Conservation (phyloP, 768 basidiomycete genomes). For the Fomitopsis pulvina region DNA sequence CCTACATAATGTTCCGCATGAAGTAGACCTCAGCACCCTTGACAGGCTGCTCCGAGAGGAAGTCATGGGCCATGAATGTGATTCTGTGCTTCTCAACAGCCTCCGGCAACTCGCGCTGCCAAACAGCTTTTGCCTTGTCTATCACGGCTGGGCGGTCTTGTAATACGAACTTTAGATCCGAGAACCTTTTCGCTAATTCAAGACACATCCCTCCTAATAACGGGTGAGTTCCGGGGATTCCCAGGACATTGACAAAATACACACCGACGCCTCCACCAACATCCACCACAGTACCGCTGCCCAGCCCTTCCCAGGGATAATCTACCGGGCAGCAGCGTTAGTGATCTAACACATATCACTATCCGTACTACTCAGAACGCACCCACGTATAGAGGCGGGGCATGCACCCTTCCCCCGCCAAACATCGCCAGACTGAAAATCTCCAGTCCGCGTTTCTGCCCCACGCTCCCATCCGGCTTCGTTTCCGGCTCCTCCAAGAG, state of each 20-base stretch:
- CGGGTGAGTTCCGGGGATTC: background rate
- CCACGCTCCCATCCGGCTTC: slow-evolving; percentile 4
- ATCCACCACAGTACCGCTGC: slow-evolving; percentile 9
- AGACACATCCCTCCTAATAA: slow-evolving; percentile 7
- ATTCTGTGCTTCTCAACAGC: slow-evolving; percentile 2
- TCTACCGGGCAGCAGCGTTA: background rate
- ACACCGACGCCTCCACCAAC: slow-evolving; percentile 12
- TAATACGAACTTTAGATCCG: slow-evolving; percentile 11
- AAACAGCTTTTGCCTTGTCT: slow-evolving; percentile 6
- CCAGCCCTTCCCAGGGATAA: slow-evolving; percentile 10
- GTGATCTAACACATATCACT: background rate
- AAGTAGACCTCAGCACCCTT: slow-evolving; percentile 9
- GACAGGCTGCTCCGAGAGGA: slow-evolving; percentile 11
- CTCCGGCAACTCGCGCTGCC: slow-evolving; percentile 4
- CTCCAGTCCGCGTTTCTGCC: slow-evolving; percentile 1
- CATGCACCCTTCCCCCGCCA: slow-evolving; percentile 5
- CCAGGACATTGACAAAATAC: background rate
- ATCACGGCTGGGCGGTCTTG: slow-evolving; percentile 15
- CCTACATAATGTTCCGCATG: slow-evolving; percentile 7
- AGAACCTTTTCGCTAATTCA: slow-evolving; percentile 11
- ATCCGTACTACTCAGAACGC: background rate
- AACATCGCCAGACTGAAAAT: slow-evolving; percentile 8
- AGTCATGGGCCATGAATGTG: slow-evolving; percentile 7
- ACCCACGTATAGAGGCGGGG: slow-evolving; percentile 6
- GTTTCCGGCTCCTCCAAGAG: slow-evolving; percentile 5